These are phyloP conservation scores for Hirschfeldia incana DNA, from an alignment of 345 rosid species.

Conservation along the genomic window DNA sequence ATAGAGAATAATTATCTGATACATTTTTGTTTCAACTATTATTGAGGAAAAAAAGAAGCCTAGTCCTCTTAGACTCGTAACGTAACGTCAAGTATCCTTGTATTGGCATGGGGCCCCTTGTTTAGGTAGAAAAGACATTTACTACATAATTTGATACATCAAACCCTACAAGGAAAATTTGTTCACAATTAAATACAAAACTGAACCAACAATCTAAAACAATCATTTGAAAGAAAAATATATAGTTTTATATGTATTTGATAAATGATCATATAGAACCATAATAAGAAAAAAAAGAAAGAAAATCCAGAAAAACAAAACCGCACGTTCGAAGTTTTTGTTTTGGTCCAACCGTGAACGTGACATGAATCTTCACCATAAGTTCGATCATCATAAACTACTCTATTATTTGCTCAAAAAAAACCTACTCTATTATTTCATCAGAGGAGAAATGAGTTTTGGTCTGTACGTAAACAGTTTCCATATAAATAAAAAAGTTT, in stretches of 20 bases:
- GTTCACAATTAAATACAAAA: conserved; percentile 9
- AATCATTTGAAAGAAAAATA: neutral
- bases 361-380: conserved; percentile 37
- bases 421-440: neutral
- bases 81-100: conserved; percentile 18
- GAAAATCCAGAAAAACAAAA: neutral
- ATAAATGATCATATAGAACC: neutral
- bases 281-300: neutral
- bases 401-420: neutral
- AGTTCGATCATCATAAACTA: conserved; percentile 24
- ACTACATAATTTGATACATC: neutral
- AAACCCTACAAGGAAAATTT: conserved; percentile 7
- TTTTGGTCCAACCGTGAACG: conserved; percentile 20
- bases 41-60: neutral
- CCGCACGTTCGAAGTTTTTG: conserved; percentile 19
- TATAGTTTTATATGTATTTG: neutral
- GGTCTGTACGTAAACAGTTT: conserved; percentile 21
- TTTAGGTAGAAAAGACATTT: conserved; percentile 20
- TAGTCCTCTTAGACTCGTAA: conserved; percentile 11
- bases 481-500: conserved; percentile 1
- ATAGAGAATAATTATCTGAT: neutral
- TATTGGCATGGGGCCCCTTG: conserved; percentile 32
- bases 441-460: conserved; percentile 28
- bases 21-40: neutral
- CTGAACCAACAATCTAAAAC: neutral